A percentile compares a stretch with the other conserved stretches of the same genome.
These are phyloP conservation scores for Lumnitzera racemosa DNA, from an alignment of 345 rosid species.

Conservation along the genomic window DNA sequence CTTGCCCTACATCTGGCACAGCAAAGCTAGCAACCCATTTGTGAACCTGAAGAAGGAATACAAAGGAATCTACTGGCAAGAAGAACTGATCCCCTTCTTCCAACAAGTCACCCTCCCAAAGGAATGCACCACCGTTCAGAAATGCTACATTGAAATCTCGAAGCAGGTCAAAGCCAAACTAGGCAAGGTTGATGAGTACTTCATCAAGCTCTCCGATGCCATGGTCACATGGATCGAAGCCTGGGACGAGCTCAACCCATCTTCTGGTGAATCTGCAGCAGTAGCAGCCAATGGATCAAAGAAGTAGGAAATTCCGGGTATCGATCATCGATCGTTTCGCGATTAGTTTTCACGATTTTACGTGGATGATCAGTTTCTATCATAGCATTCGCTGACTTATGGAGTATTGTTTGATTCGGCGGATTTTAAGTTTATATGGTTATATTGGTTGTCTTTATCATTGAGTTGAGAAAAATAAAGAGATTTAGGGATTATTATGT, in stretches of 20 bases:
- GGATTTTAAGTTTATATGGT: slow-evolving; percentile 10
- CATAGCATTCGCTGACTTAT: slow-evolving; percentile 10
- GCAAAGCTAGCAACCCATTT: slow-evolving; percentile 47
- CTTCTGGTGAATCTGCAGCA: slow-evolving; percentile 7
- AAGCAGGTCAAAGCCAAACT: slow-evolving; percentile 37
- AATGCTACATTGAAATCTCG: slow-evolving; percentile 38
- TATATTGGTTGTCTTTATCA: slow-evolving; percentile 1
- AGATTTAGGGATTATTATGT: slow-evolving; percentile 4
- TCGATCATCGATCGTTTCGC: neutral
- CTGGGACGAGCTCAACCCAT: slow-evolving; percentile 37
- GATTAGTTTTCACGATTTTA: neutral
- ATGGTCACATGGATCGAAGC: slow-evolving; percentile 48
- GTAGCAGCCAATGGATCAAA: neutral
- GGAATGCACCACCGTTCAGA: slow-evolving; percentile 41
- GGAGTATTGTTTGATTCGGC: slow-evolving; percentile 13
- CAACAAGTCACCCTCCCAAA: slow-evolving; percentile 32
- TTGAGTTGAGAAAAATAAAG: slow-evolving; percentile 26
- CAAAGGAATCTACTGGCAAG: slow-evolving; percentile 48
- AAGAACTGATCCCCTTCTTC: slow-evolving; percentile 45
- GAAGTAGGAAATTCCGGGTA: slow-evolving; percentile 14
- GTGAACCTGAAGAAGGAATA: slow-evolving; percentile 42
- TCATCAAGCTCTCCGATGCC: slow-evolving; percentile 36
- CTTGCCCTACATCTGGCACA: slow-evolving; percentile 42
- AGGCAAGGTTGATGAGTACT: slow-evolving; percentile 35
- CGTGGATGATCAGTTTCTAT: slow-evolving; percentile 4